A percentile compares a stretch with the other conserved stretches of the same genome.
These are phyloP conservation scores for Eleusine indica DNA, from an alignment of 176 grass and related monocot genomes.

Conservation along the genomic window DNA sequence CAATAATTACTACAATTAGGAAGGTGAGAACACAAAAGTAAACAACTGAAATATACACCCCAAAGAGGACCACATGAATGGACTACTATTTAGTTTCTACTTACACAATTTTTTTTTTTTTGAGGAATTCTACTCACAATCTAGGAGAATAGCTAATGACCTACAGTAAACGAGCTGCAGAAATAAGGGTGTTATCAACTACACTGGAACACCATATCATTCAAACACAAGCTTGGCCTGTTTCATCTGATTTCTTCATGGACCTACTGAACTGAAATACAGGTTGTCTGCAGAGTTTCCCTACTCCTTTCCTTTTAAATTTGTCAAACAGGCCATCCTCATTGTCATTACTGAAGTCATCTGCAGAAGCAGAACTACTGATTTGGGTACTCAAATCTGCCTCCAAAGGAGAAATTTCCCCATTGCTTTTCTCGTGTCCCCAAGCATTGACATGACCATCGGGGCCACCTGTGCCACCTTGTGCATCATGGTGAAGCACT, in stretches of 20 bases:
- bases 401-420: conserved; percentile 1
- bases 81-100: conserved; percentile 35
- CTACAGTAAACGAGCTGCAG: conserved; percentile 21
- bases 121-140: conserved; percentile 25
- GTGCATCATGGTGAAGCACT: conserved; percentile 41
- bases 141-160: conserved; percentile 34
- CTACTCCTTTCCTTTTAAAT: conserved; percentile 84
- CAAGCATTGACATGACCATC: conserved; percentile 27
- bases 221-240: conserved; percentile 79
- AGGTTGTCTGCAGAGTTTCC: conserved; percentile 76
- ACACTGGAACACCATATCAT: conserved; percentile 18
- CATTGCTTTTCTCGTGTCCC: conserved; percentile 24
- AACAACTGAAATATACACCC: conserved; percentile 56
- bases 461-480: conserved; percentile 21
- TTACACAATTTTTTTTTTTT: not conserved
- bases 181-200: conserved; percentile 9
- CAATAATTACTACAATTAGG: conserved; percentile 5
- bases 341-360: conserved; percentile 35
- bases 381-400: conserved; percentile 37
- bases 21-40: conserved; percentile 43
- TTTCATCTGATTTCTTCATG: conserved; percentile 73
- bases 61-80: conserved; percentile 37
- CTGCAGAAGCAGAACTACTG: conserved; percentile 40
- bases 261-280: conserved; percentile 85
- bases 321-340: conserved; percentile 65